Conservation (phyloP, 176 grass and related monocot species). For the Dactylis glomerata region DNA sequence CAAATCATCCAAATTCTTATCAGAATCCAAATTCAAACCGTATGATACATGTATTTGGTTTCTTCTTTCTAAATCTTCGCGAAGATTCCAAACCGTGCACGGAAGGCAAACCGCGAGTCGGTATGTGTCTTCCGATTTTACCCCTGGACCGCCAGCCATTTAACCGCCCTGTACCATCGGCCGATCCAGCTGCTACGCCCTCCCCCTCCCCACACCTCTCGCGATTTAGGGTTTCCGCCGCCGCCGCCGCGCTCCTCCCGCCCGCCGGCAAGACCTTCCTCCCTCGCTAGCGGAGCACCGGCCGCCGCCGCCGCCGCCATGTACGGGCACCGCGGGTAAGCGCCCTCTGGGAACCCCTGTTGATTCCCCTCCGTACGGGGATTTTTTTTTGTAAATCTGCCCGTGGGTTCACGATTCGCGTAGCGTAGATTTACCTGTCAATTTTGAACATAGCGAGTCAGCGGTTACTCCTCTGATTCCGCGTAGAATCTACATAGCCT, state of each 20-base stretch:
- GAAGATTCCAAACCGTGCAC: background rate
- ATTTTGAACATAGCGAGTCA: background rate
- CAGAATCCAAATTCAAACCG: no score
- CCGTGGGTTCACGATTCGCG: background rate
- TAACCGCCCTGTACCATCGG: background rate
- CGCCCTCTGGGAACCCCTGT: background rate
- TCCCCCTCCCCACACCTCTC: background rate
- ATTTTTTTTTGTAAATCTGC: background rate
- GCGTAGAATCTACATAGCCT: background rate
- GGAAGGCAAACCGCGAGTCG: background rate
- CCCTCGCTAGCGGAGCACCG: background rate
- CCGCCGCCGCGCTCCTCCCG: background rate
- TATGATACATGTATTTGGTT: no score
- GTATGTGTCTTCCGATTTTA: background rate
- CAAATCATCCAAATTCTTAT: no score
- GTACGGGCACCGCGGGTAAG: constrained; percentile 29
- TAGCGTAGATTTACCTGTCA: background rate
- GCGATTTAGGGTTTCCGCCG: constrained; percentile 8
- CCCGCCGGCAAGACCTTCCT: background rate
- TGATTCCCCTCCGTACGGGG: background rate
- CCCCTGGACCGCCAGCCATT: background rate
- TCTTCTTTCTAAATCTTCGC: no score
- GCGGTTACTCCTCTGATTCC: background rate
- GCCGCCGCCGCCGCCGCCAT: background rate
- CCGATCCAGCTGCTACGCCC: background rate